phyloP scores from a whole-genome alignment of 2,329 filamentous ascomycete genomes.

The Aspergillus felis region DNA sequence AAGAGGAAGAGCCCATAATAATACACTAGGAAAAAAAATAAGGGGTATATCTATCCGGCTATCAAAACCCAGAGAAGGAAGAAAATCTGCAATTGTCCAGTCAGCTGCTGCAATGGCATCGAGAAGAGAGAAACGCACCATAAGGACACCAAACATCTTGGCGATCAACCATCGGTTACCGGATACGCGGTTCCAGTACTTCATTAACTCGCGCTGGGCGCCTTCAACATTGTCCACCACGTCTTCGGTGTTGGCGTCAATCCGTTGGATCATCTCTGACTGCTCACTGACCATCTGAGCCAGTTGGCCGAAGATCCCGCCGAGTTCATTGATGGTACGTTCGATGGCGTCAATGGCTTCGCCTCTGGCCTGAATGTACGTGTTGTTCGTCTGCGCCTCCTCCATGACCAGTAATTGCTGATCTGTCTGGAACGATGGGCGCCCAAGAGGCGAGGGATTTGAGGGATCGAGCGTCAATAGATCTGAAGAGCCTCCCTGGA shows the following conservation, averaged over 20 bases:
- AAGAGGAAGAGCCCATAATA: conserved; percentile 20
- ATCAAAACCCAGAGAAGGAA: conserved; percentile 72
- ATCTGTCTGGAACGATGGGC: conserved; percentile 61
- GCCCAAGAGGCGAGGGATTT: conserved; percentile 45
- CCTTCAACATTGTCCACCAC: conserved; percentile 98
- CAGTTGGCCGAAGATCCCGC: conserved; percentile 87
- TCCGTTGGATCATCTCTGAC: conserved; percentile 94
- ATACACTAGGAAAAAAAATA: conserved; percentile 25
- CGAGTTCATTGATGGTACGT: conserved; percentile 87
- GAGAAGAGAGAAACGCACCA: conserved; percentile 49
- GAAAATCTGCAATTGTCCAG: conserved; percentile 57
- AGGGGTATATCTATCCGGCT: conserved; percentile 30
- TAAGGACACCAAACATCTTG: conserved; percentile 75
- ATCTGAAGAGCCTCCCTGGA: conserved; percentile 54
- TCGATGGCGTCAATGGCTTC: conserved; percentile 97
- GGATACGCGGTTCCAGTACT: conserved; percentile 92
- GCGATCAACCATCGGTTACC: conserved; percentile 94
- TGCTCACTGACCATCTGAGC: conserved; percentile 97
- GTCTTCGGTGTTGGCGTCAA: conserved; percentile 95
- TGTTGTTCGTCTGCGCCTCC: conserved; percentile 78
- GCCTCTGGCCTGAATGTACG: conserved; percentile 88
- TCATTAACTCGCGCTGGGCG: conserved; percentile 88
- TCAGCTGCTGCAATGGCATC: background rate
- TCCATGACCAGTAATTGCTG: conserved; percentile 92
- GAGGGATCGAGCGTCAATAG: conserved; percentile 77